Evolutionary conservation across 345 rosid species (phyloP).

Genomic region (Abelmoschus esculentus): DNA sequence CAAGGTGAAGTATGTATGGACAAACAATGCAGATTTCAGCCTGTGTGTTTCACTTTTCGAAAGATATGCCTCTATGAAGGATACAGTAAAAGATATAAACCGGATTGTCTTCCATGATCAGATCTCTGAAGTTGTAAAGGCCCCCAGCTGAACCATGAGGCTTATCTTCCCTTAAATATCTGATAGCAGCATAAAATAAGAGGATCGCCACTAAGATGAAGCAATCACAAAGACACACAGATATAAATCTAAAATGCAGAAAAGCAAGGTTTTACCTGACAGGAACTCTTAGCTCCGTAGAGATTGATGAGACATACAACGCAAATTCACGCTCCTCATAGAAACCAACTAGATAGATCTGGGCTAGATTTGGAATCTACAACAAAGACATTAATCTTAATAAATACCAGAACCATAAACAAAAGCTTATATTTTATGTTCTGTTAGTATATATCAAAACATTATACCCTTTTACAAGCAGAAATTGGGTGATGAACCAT

Average conservation of each 20-base stretch:
- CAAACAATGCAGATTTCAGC: neutral
- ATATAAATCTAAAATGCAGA: neutral
- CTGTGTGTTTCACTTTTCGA: neutral
- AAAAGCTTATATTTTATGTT: neutral
- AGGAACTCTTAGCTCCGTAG: conserved; percentile 79
- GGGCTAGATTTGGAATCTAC: conserved; percentile 78
- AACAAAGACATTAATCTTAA: conserved; percentile 13
- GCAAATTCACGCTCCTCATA: conserved; percentile 90
- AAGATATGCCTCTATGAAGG: conserved; percentile 5
- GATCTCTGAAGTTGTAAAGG: conserved; percentile 63
- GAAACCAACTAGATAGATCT: conserved; percentile 74
- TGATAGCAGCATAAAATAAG: conserved; percentile 13
- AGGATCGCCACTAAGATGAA: neutral
- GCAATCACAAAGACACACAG: neutral
- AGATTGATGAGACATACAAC: conserved; percentile 72
- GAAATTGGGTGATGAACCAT: conserved; percentile 98
- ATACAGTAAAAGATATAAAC: conserved; percentile 27
- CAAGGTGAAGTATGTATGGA: neutral
- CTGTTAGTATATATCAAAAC: conserved; percentile 6
- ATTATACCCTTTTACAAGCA: conserved; percentile 84
- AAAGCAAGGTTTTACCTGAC: conserved; percentile 49
- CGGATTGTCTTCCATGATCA: conserved; percentile 85
- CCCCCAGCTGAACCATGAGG: conserved; percentile 97
- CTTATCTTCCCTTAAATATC: conserved; percentile 80
- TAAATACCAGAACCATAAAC: neutral